Percentiles rank a stretch among this genome's conserved stretches.
Conservation (phyloP, 2,329 filamentous ascomycete genomes). For the Trichoderma afroharzianum region DNA sequence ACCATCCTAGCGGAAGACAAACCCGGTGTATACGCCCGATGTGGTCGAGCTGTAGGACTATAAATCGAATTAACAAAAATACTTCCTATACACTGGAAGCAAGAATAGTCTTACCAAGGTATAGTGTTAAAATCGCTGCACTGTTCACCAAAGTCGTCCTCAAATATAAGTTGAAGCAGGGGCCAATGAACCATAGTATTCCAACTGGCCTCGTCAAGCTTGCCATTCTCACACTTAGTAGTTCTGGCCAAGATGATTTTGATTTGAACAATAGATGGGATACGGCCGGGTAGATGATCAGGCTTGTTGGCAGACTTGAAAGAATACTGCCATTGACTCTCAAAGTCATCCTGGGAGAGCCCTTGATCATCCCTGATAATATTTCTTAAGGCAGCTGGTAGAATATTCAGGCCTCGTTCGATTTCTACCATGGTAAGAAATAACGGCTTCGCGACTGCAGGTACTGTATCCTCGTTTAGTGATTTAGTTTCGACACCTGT, state of each 20-base stretch:
- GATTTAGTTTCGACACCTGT: not conserved
- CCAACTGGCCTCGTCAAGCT: not conserved
- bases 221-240: not conserved
- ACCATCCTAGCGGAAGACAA: conserved; percentile 3
- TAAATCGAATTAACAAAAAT: not conserved
- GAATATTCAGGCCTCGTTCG: not conserved
- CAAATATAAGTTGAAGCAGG: not conserved
- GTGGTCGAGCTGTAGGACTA: not conserved
- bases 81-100: not conserved
- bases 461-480: not conserved
- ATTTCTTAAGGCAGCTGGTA: not conserved
- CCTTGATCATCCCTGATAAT: not conserved
- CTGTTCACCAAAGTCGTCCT: not conserved
- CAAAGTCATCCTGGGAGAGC: not conserved
- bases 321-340: not conserved
- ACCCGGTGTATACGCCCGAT: conserved; percentile 7
- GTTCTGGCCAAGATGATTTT: not conserved
- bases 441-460: not conserved
- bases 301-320: not conserved
- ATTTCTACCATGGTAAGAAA: not conserved
- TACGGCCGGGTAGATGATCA: not conserved
- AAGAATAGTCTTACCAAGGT: not conserved
- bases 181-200: not conserved
- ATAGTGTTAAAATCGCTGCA: conserved; percentile 3
- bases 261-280: not conserved